Evolutionary conservation across 2,329 filamentous ascomycete genomes (phyloP), one percentile per base, ranked within the genome.

Genomic region (Penicillium capsulatum): DNA sequence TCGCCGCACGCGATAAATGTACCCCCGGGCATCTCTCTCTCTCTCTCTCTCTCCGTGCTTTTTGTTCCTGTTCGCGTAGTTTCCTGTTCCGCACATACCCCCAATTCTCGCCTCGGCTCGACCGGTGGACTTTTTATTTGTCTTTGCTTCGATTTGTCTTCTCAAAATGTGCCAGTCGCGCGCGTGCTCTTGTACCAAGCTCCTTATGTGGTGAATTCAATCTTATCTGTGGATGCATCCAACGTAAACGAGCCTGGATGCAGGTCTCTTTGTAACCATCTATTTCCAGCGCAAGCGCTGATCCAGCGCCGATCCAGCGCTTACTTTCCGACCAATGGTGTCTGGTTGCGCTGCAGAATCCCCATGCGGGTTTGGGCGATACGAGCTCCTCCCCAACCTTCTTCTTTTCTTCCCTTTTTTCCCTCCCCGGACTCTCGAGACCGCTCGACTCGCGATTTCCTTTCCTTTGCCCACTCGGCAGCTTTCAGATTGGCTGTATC

Each of bases 41-140:
- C 17, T 38, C 40, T 36, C 10, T 28, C 36, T n/a, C n/a, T n/a
- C n/a, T n/a, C n/a, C n/a, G n/a, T n/a, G n/a, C n/a, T n/a, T n/a
- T n/a, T n/a, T 38, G 40, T 32, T 41, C 44, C 42, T 54, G 50
- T 53, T 45, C 48, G 48, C 48, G 50, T 51, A 50, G 48, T 44
- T 52, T 53, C 48, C 48, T 47, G 27, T 53, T 52, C 35, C 46
- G 52, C 50, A 45, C 52, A 55, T 55, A 55, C 52, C 52, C 51
- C 48, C 40, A 29, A 43, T 41, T 45, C 36, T 44, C 34, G 40
- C 47, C 40, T 36, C n/a, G 26, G 34, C 37, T 10, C 11, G 17
- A 13, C n/a, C n/a, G 7, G 10, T 17, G 10, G 17, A 20, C 26
- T 10, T 36, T 19, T 31, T 37, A 31, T 38, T 34, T 34, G 38